A percentile compares a stretch with the other conserved stretches of the same genome.
Evolutionary conservation across 2,329 filamentous ascomycete species (phyloP).

Genomic region (Setomelanomma holmii): DNA sequence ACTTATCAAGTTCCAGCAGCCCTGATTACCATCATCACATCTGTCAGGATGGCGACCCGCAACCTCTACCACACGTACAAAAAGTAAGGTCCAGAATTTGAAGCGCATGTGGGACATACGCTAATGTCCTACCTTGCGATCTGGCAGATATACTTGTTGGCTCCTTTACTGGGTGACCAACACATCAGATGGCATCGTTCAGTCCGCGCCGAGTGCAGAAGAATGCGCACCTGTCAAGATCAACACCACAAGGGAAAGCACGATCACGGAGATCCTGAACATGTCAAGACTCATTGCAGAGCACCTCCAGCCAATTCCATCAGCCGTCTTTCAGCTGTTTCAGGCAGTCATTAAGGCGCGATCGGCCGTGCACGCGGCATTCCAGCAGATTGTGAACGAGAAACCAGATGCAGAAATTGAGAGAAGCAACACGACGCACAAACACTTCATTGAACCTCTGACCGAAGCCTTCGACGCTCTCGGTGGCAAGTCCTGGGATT

Average conservation of each 20-base stretch:
- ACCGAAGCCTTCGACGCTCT: conserved; percentile 46
- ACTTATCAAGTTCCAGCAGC: too few relatives aligned
- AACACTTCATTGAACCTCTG: conserved; percentile 54
- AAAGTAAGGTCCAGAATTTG: too few relatives aligned
- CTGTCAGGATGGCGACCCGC: conserved; percentile 17
- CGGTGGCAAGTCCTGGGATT: conserved; percentile 40
- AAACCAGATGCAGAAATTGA: conserved; percentile 48
- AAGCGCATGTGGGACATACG: too few relatives aligned
- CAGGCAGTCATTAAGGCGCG: conserved; percentile 49
- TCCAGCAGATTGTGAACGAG: conserved; percentile 41
- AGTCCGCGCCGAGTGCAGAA: conserved; percentile 11
- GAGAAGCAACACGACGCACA: conserved; percentile 51
- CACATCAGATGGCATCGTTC: conserved; percentile 26
- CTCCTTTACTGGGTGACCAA: conserved; percentile 25
- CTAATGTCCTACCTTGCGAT: too few relatives aligned
- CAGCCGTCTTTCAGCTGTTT: conserved; percentile 48
- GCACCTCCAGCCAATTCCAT: conserved; percentile 42
- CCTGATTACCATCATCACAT: too few relatives aligned
- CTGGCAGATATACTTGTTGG: conserved; percentile 18
- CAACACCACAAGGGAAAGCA: conserved; percentile 51
- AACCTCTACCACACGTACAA: conserved; percentile 25
- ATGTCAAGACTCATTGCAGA: conserved; percentile 53
- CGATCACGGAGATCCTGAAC: conserved; percentile 46
- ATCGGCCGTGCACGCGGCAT: conserved; percentile 32
- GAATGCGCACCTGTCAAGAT: conserved; percentile 12